Evolutionary conservation across 1,284 basidiomycete species (phyloP).

Genomic region (Pisolithus thermaeus): DNA sequence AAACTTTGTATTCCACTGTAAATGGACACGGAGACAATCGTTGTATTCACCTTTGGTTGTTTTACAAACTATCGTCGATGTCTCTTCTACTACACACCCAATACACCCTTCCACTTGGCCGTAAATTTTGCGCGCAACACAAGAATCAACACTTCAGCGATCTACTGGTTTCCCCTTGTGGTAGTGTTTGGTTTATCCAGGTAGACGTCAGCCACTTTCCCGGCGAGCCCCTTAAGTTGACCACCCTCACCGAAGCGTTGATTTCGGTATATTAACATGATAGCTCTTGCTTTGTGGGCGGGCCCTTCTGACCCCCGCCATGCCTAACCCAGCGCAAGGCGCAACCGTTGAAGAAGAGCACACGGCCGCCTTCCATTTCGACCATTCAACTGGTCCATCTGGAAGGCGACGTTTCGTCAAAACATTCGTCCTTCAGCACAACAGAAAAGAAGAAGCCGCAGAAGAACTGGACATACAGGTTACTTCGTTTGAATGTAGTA

Average conservation of each 20-base stretch:
- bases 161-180: too few species aligned
- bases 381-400: conserved; percentile 33
- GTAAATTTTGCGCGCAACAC: not conserved
- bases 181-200: too few species aligned
- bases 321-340: conserved; percentile 1
- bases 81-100: not conserved
- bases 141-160: not conserved
- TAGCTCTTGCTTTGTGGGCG: conserved; percentile 12
- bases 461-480: conserved; percentile 36
- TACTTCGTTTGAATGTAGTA: not conserved
- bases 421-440: conserved; percentile 34
- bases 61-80: conserved; percentile 19
- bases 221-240: not conserved
- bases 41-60: conserved; percentile 22
- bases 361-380: conserved; percentile 32
- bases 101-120: not conserved
- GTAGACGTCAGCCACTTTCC: too few species aligned
- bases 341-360: conserved; percentile 22
- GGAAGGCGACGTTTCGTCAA: conserved; percentile 32
- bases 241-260: not conserved
- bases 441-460: conserved; percentile 32
- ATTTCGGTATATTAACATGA: conserved; percentile 3
- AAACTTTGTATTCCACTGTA: not conserved
- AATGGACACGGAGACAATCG: not conserved
- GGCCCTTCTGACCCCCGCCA: conserved; percentile 17